Base-by-base conservation (phyloP, 257 asterid species). In the Forsythia suspensa region DNA sequence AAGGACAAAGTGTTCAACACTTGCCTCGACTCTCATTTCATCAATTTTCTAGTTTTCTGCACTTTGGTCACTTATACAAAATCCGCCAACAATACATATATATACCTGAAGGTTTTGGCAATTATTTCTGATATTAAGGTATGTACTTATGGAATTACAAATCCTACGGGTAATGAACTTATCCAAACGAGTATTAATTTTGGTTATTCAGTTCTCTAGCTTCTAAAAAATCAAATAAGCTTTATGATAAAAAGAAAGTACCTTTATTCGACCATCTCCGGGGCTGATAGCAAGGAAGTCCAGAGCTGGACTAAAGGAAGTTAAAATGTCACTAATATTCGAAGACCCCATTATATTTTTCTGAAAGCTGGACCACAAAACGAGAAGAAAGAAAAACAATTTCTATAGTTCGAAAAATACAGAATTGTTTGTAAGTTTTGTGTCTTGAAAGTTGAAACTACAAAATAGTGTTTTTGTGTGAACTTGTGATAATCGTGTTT, bases 251-350 rank as follows among this genome's bases (percentile, higher is more conserved):
- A 72, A 61, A 75, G 20, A 71, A 5, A 67, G 24, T 21, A 90
- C 98, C 97, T 93, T 93, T 29, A 93, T 87, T 73, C 99, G 88
- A 71, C 98, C 99, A 82, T 95, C 99, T 36, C 97, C 98, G 20
- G 85, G 42, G 72, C 86, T 85, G 59, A 93, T 84, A 43, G 97
- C 96, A 55, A 95, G 84, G 79, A 90, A 85, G 87, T 95, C 97
- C 77, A 91, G 36, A 51, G 85, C 69, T 2, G 98, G 97, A 86
- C 89, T 93, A 46, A 95, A 95, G 73, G 94, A 87, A 76, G 91
- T 90, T 72, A 93, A 80, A 70, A 92, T 69, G 71, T 90, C 97
- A 70, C 97, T 89, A 42, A 95, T 89, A 80, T 87, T 77, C 20
- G 96, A 76, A 18, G 98, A 78, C 21, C 82, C 90, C 97, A 93